A percentile compares a stretch with the other conserved stretches of the same genome.
Evolutionary conservation across 2,329 filamentous ascomycete genomes (phyloP).

Genomic region (Diaporthe australafricana): DNA sequence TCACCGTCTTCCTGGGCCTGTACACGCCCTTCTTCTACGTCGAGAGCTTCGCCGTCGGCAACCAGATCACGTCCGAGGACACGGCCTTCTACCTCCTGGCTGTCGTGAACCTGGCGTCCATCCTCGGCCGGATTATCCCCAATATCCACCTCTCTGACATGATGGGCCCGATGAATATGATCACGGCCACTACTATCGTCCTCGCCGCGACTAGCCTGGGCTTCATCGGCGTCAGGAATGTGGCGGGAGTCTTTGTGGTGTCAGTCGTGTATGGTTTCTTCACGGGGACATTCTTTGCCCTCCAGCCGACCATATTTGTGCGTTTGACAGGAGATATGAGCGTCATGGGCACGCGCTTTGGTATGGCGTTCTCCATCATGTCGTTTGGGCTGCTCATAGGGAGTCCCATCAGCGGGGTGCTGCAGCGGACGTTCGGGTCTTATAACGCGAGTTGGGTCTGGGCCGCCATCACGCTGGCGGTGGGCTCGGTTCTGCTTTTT

Average conservation of each 20-base stretch:
- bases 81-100: conserved; percentile 34
- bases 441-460: conserved; percentile 22
- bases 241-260: conserved; percentile 15
- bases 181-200: background rate
- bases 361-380: conserved; percentile 31
- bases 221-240: background rate
- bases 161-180: conserved; percentile 28
- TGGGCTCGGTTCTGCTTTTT: background rate
- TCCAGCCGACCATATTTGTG: conserved; percentile 27
- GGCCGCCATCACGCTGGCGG: background rate
- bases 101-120: conserved; percentile 37
- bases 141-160: conserved; percentile 5
- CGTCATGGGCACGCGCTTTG: conserved; percentile 26
- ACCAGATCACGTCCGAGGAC: conserved; percentile 20
- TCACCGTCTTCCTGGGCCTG: conserved; percentile 37
- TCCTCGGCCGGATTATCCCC: conserved; percentile 7
- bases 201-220: background rate
- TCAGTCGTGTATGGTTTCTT: conserved; percentile 20
- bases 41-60: conserved; percentile 32
- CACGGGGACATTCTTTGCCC: conserved; percentile 21
- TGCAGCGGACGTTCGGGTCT: conserved; percentile 11
- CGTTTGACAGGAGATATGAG: conserved; percentile 2
- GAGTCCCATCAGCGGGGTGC: conserved; percentile 12
- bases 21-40: conserved; percentile 41
- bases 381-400: conserved; percentile 24